phyloP scores from a whole-genome alignment of 2,329 filamentous ascomycete genomes.

The Microdochium paspali region DNA sequence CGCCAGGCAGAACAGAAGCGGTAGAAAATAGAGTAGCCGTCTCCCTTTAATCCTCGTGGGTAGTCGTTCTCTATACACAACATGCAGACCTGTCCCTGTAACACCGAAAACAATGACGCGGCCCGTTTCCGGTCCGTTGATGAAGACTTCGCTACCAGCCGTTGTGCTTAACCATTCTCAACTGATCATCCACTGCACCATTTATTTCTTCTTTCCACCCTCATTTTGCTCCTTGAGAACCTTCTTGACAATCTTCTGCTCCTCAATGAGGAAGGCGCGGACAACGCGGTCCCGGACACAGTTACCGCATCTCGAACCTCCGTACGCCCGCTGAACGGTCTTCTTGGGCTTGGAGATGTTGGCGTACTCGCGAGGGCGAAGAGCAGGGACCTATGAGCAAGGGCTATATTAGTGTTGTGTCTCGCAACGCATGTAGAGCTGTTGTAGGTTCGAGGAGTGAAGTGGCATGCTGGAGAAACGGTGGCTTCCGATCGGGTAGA shows the following conservation, averaged over 20 bases:
- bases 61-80: conserved; percentile 15
- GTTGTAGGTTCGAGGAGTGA: background rate
- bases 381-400: conserved; percentile 68
- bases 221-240: conserved; percentile 97
- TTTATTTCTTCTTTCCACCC: conserved; percentile 61
- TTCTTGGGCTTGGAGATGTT: conserved; percentile 98
- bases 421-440: background rate
- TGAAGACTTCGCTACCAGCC: conserved; percentile 2
- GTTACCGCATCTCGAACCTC: conserved; percentile 95
- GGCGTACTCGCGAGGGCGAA: conserved; percentile 96
- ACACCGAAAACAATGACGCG: conserved; percentile 24
- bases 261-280: conserved; percentile 97
- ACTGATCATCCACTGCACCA: conserved; percentile 6
- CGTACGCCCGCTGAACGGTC: conserved; percentile 97
- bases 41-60: conserved; percentile 13
- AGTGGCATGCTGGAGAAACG: too few species aligned
- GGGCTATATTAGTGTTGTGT: background rate
- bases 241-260: conserved; percentile 99
- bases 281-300: conserved; percentile 98
- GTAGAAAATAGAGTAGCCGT: conserved; percentile 16
- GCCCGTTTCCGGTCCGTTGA: conserved; percentile 20
- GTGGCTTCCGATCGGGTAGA: too few species aligned
- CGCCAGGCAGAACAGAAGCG: conserved; percentile 21
- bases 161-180: background rate
- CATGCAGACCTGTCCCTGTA: conserved; percentile 22